These are phyloP conservation scores for Dothistroma pini DNA, from an alignment of 2,329 filamentous ascomycete genomes.

Conservation along the genomic window DNA sequence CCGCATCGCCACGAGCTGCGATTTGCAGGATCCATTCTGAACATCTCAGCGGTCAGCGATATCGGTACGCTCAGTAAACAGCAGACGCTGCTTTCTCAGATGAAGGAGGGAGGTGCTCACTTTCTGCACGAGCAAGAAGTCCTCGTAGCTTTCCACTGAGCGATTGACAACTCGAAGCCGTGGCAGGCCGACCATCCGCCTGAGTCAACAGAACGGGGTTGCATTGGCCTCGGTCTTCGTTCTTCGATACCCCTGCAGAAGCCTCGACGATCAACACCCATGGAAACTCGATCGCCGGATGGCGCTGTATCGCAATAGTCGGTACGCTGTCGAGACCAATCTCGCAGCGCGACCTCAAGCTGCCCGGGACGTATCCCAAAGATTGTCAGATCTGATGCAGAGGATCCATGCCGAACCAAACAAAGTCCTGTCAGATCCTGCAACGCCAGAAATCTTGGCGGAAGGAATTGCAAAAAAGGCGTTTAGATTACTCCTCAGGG, in stretches of 20 bases:
- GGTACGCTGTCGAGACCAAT: background rate
- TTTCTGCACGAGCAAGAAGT: background rate
- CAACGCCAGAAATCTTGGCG: background rate
- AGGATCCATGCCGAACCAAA: background rate
- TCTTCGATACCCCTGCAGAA: background rate
- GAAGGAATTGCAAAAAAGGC: slow-evolving; percentile 5
- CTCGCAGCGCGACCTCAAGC: background rate
- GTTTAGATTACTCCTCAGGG: background rate
- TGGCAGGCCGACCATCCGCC: background rate
- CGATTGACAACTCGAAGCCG: background rate
- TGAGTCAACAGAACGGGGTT: background rate
- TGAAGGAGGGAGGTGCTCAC: background rate
- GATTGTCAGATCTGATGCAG: background rate
- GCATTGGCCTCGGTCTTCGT: background rate
- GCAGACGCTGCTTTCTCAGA: background rate
- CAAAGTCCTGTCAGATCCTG: background rate
- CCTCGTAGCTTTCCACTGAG: background rate
- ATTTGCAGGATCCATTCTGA: slow-evolving; percentile 22
- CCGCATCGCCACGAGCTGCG: slow-evolving; percentile 24
- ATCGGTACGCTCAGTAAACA: background rate
- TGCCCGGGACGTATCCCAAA: background rate
- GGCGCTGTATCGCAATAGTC: background rate
- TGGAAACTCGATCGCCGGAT: background rate
- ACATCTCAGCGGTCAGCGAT: slow-evolving; percentile 20
- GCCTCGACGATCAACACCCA: background rate